Conservation (phyloP, 2,329 filamentous ascomycete genomes). For the Ascochyta viciae-villosae region DNA sequence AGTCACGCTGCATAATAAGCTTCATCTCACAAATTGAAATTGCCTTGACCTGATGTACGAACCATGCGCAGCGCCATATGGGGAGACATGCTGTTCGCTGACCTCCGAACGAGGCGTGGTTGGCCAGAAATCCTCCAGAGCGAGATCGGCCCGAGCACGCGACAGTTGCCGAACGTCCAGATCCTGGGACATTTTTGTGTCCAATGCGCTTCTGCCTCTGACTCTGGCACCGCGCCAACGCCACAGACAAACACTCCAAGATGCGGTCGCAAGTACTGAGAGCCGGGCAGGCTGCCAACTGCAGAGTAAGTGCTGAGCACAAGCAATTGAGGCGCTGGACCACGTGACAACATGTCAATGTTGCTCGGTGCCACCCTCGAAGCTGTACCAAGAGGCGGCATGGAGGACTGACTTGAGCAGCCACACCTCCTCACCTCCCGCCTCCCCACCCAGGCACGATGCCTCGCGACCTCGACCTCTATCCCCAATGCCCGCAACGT, state of each 20-base stretch:
- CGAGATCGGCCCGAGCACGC: constrained; percentile 8
- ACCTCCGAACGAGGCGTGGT: constrained; percentile 29
- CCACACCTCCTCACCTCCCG: constrained; percentile 32
- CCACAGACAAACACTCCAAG: constrained; percentile 28
- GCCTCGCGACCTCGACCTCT: constrained; percentile 43
- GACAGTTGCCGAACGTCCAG: constrained; percentile 1
- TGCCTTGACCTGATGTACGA: too few species aligned
- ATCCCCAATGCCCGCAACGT: constrained; percentile 35
- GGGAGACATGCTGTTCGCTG: constrained; percentile 10
- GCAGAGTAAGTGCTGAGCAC: constrained; percentile 35
- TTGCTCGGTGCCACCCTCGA: background rate
- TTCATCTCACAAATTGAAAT: background rate
- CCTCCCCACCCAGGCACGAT: constrained; percentile 28
- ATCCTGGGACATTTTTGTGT: constrained; percentile 36
- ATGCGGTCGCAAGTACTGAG: constrained; percentile 47
- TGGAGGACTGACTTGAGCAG: constrained; percentile 27
- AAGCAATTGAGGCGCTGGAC: constrained; percentile 4
- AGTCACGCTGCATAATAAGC: background rate
- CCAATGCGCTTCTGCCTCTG: constrained; percentile 15
- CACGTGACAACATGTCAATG: background rate
- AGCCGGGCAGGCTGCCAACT: constrained; percentile 39
- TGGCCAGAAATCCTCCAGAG: constrained; percentile 30
- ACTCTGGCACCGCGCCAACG: constrained; percentile 25
- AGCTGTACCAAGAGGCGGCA: background rate
- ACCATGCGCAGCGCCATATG: too few species aligned